Percentiles rank a stretch among this genome's conserved stretches.
Evolutionary conservation across 2,329 filamentous ascomycete genomes (phyloP).

Genomic region (Pseudogymnoascus sp.): DNA sequence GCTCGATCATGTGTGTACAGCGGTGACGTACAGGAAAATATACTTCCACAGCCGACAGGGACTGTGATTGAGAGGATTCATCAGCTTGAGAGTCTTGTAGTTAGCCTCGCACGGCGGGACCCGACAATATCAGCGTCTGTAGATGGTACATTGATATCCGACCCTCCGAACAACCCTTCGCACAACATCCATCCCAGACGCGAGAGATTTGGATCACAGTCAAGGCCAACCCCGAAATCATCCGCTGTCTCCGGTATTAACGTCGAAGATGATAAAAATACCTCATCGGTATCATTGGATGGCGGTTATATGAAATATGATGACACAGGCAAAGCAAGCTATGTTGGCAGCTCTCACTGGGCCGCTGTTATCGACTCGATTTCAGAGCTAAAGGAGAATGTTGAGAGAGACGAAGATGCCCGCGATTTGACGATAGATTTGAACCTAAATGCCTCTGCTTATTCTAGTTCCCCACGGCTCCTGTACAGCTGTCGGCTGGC

Average conservation of each 20-base stretch:
- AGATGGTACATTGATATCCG: constrained; percentile 19
- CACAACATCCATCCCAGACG: constrained; percentile 10
- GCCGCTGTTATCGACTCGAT: constrained; percentile 27
- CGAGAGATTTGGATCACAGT: constrained; percentile 17
- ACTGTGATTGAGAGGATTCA: constrained; percentile 23
- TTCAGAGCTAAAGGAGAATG: constrained; percentile 20
- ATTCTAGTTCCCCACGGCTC: constrained; percentile 22
- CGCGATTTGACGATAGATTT: constrained; percentile 12
- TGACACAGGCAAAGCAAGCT: constrained; percentile 23
- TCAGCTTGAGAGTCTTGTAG: constrained; percentile 24
- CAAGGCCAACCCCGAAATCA: constrained; percentile 18
- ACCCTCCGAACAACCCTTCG: constrained; percentile 14
- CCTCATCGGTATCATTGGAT: constrained; percentile 17
- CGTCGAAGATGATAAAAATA: background rate
- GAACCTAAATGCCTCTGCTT: constrained; percentile 19
- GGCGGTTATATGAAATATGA: constrained; percentile 23
- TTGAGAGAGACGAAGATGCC: background rate
- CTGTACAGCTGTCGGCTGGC: constrained; percentile 23
- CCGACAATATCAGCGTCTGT: background rate
- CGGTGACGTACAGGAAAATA: constrained; percentile 20
- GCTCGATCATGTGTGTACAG: constrained; percentile 24
- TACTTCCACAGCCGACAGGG: constrained; percentile 25
- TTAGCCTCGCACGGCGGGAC: constrained; percentile 18
- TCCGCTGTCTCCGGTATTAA: constrained; percentile 16
- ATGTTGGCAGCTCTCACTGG: constrained; percentile 29